Percentiles rank a stretch among this genome's conserved stretches.
phyloP scores from a whole-genome alignment of 192 early-diverging fungal species.

The Linnemannia zychae region DNA sequence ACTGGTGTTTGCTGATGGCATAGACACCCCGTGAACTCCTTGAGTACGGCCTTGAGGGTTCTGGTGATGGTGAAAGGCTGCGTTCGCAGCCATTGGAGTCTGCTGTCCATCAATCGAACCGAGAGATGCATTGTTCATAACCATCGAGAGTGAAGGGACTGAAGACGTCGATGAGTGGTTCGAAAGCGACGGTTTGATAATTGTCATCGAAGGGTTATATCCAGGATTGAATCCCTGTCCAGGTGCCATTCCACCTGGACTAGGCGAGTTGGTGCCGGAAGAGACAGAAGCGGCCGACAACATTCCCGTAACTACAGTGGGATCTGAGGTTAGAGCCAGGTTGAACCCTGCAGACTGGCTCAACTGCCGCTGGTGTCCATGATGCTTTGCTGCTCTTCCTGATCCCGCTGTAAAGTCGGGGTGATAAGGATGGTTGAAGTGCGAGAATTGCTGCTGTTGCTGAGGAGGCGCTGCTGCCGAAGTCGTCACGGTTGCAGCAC shows the following conservation, averaged over 20 bases:
- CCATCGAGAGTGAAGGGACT: constrained; percentile 46
- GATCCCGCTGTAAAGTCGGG: constrained; percentile 41
- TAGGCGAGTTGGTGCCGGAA: constrained; percentile 36
- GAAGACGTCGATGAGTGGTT: constrained; percentile 42
- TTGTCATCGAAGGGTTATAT: constrained; percentile 12
- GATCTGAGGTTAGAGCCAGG: constrained; percentile 11
- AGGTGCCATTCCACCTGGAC: constrained; percentile 5
- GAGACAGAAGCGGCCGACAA: constrained; percentile 19
- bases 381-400: constrained; percentile 26
- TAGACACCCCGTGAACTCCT: background rate
- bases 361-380: constrained; percentile 46
- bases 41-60: background rate
- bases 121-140: constrained; percentile 30
- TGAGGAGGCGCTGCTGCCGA: constrained; percentile 13
- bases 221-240: background rate
- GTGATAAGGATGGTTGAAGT: constrained; percentile 46
- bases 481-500: background rate
- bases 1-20: background rate
- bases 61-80: constrained; percentile 21
- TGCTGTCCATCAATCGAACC: constrained; percentile 20
- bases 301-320: constrained; percentile 11
- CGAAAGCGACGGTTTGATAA: constrained; percentile 37
- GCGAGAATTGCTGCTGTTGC: constrained; percentile 28
- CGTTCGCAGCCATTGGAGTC: background rate
- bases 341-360: constrained; percentile 38